Conservation (phyloP, 768 basidiomycete species). For the Suillus subaureus region DNA sequence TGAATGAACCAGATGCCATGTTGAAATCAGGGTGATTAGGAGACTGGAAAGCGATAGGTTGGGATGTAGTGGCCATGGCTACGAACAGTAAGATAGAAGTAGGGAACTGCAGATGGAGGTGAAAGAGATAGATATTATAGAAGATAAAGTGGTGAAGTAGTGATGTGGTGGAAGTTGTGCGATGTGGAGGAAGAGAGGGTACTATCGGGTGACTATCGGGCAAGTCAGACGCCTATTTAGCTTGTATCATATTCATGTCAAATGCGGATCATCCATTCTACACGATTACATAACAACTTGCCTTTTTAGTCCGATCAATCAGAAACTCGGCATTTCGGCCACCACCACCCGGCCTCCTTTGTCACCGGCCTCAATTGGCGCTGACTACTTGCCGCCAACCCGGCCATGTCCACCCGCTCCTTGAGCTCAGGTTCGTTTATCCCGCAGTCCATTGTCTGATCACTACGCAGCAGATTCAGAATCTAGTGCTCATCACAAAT, state of each 20-base stretch:
- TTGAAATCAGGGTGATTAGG: slow-evolving; percentile 26
- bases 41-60: slow-evolving; percentile 46
- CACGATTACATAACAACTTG: not conserved
- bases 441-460: not conserved
- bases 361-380: not conserved
- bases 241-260: not conserved
- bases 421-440: not conserved
- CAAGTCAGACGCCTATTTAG: not conserved
- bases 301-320: not conserved
- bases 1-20: slow-evolving; percentile 54
- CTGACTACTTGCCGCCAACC: not conserved
- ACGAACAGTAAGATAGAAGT: slow-evolving; percentile 9
- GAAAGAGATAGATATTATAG: slow-evolving; percentile 1
- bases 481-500: not conserved
- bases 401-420: not conserved
- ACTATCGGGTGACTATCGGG: slow-evolving; percentile 3
- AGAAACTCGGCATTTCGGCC: not conserved
- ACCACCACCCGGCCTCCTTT: not conserved
- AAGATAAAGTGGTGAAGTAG: not conserved
- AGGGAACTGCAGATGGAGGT: slow-evolving; percentile 12
- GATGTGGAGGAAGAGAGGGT: not conserved
- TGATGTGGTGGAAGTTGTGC: not conserved
- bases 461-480: not conserved
- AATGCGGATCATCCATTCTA: not conserved
- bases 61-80: slow-evolving; percentile 40